Evolutionary conservation across 2,329 filamentous ascomycete genomes (phyloP), one percentile per base, ranked within the genome.

Genomic region (Coniochaeta sp.): DNA sequence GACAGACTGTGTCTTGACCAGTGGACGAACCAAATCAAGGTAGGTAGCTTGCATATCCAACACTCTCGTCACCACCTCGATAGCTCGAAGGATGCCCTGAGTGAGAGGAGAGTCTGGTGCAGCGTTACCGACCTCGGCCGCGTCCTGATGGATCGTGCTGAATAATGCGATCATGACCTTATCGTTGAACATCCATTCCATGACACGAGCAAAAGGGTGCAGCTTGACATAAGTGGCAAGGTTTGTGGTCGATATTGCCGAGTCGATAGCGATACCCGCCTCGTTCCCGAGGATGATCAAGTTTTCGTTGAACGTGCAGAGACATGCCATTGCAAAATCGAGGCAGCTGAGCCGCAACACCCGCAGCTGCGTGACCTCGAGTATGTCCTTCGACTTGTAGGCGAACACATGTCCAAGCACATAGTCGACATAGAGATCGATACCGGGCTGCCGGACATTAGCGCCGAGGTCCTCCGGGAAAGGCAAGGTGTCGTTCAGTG

Each of bases 151-250:
- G 32, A 95, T 85, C 12, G 89, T 85, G 60, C 85, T 81, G 72
- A 97, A 93, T 1, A 99, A 76, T 16, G 88, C 85, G 64, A 84
- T 84, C 67, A 96, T 85, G 24, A 97, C 90, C 64, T 89, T 91
- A 68, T 96, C 91, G 70, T 96, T 97, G 74, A 96, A 96, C 74
- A 99, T 85, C 92, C 95, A 98, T 70, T 99, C 95, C 90, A 98
- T 97, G 17, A 96, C 88, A 61, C 96, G 86, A 3, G 90, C 87
- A 69, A 98, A 99, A 0, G 96, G 93, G 74, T 99, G 96, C 58
- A 96, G 82, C 26, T 87, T 85, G 61, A 95, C 86, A 70, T 99
- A 99, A 6, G 84, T 82, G 57, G 87, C 85, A 4, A 98, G 79
- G 60, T 90, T 89, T 2, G 88, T 89, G 4, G 90, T 82, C 47